Conservation (phyloP, 495 filamentous ascomycete genomes). For the Hypoxylon cercidicola region DNA sequence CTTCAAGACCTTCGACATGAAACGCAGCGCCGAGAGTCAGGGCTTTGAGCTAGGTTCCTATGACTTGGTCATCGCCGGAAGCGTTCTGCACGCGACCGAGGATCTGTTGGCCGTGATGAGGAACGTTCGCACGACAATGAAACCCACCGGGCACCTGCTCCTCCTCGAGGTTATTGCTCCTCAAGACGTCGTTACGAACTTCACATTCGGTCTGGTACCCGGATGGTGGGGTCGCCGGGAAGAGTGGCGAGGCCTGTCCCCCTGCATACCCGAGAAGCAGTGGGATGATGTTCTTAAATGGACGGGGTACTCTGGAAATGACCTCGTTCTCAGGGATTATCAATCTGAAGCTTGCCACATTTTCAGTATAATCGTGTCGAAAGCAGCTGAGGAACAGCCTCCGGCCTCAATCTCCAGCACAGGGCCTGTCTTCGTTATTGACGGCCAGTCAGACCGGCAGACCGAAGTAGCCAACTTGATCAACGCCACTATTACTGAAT, state of each 20-base stretch:
- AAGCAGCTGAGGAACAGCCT: constrained; percentile 32
- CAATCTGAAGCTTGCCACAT: constrained; percentile 42
- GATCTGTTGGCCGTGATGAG: constrained; percentile 47
- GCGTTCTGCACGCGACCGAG: constrained; percentile 61
- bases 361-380: constrained; percentile 56
- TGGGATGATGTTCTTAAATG: constrained; percentile 55
- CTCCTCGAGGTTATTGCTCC: constrained; percentile 48
- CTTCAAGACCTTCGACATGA: constrained; percentile 50
- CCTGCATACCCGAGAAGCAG: constrained; percentile 46
- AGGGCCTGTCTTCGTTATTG: constrained; percentile 28
- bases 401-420: not conserved
- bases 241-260: constrained; percentile 41
- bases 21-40: constrained; percentile 41
- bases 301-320: constrained; percentile 58
- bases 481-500: constrained; percentile 3
- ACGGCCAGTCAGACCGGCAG: constrained; percentile 27
- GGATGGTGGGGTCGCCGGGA: constrained; percentile 63
- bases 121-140: constrained; percentile 51
- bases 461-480: constrained; percentile 28
- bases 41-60: constrained; percentile 47
- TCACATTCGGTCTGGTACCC: constrained; percentile 56
- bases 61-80: constrained; percentile 57
- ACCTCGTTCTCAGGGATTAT: constrained; percentile 46
- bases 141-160: constrained; percentile 51
- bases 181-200: constrained; percentile 44